Evolutionary conservation across 805 yeast species (phyloP), one percentile per base, ranked within the genome.

Genomic region (Nakazawaea peltata): DNA sequence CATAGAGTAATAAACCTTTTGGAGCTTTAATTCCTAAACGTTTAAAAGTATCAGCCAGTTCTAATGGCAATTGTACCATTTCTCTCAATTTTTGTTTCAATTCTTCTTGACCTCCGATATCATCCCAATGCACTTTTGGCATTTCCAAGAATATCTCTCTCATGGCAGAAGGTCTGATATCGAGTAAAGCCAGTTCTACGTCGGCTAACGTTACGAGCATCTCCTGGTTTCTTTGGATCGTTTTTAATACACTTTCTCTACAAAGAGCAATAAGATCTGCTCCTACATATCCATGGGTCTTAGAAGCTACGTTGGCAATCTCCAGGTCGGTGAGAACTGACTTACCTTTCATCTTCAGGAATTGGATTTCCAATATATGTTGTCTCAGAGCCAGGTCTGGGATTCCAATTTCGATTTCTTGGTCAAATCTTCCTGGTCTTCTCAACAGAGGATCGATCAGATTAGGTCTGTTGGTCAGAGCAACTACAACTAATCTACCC

Each of bases 241-340:
- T 79, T 41, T 71, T 73, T 81, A 88, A 74, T 0, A 86, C 95
- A 5, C 94, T 73, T 50, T 92, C 98, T 33, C 97, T 65, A 41
- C 88, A 77, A 16, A 92, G 63, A 0, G 97, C 95, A 3, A 82
- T 75, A 32, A 92, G 57, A 59, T 92, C 99, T 0, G 97, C 96
- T 31, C 99, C 99, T 30, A 92, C 98, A 51, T 85, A 92, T 5
- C 98, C 98, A 57, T 92, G 98, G 0, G 97, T 88, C 49, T 75
- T 80, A 4, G 74, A 56, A 0, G 96, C 85, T 28, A 88, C 59
- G 2, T 47, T 48, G n/a, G 59, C 52, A n/a, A 88, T 69, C 26
- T 83, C 80, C 0, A 64, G 75, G 0, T 53, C 59, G 0, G 65
- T 50, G 26, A 90, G 54, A 0, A 57, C 59, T 46, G 77, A 78